Evolutionary conservation across 305 asterid genomes (phyloP).

Genomic region (Solanum hybrid): DNA sequence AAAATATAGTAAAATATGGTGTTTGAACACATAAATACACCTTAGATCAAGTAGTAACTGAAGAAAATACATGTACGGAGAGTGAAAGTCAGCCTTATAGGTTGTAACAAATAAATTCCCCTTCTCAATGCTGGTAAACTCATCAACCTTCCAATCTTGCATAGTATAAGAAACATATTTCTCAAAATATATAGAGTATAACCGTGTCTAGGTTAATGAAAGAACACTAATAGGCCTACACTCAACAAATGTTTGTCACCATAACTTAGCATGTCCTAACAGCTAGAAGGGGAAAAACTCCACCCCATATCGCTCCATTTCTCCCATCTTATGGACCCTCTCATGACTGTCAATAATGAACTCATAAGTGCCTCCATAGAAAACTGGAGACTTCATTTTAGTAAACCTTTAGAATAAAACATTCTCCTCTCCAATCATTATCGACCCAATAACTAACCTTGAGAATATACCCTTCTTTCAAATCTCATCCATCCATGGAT

Average conservation of each 20-base stretch:
- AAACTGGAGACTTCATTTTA: background rate
- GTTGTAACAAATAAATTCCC: background rate
- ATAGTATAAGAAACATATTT: background rate
- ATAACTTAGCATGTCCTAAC: background rate
- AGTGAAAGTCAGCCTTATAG: background rate
- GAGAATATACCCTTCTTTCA: background rate
- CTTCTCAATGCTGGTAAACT: background rate
- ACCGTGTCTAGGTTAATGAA: background rate
- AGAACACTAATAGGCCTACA: background rate
- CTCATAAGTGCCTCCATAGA: background rate
- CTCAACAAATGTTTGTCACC: background rate
- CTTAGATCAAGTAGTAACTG: no score
- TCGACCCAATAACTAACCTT: background rate
- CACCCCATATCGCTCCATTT: background rate
- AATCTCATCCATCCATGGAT: background rate
- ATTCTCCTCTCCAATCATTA: background rate
- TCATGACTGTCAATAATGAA: background rate
- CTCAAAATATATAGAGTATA: background rate
- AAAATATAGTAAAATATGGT: no score
- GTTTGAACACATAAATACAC: no score
- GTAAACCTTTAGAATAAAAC: background rate
- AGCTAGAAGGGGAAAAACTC: background rate
- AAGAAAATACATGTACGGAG: background rate
- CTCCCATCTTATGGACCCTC: background rate
- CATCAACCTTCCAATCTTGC: background rate